These are phyloP conservation scores for Mycena belliarum DNA, from an alignment of 768 basidiomycete species.

Conservation along the genomic window DNA sequence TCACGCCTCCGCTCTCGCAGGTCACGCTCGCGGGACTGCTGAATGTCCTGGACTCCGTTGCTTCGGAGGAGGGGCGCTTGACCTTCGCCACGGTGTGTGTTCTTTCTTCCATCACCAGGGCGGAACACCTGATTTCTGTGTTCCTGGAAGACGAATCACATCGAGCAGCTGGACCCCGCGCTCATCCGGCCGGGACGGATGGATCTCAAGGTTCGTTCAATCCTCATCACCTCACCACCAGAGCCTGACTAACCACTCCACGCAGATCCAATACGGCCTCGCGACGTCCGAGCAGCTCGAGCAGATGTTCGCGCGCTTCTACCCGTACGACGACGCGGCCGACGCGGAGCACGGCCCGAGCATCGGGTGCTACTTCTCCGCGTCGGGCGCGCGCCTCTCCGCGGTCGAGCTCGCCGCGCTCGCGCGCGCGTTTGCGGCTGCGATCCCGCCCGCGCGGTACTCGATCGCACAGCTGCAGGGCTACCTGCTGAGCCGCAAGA, in stretches of 20 bases:
- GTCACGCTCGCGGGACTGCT: conserved; percentile 36
- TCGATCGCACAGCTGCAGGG: conserved; percentile 41
- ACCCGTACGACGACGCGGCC: conserved; percentile 11
- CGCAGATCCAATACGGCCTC: conserved; percentile 26
- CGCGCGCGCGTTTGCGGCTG: conserved; percentile 28
- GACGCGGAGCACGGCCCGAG: background rate
- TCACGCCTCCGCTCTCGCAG: conserved; percentile 16
- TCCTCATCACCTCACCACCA: too few species aligned
- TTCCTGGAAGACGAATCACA: conserved; percentile 26
- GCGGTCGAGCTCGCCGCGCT: background rate
- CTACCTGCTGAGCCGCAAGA: conserved; percentile 31
- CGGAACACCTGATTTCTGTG: too few species aligned
- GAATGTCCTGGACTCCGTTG: conserved; percentile 36
- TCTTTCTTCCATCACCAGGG: too few species aligned
- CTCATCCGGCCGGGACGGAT: conserved; percentile 34
- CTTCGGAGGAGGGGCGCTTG: conserved; percentile 33
- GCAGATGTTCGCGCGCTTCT: conserved; percentile 32
- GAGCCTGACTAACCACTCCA: too few species aligned
- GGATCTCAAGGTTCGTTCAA: conserved; percentile 27
- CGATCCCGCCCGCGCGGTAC: conserved; percentile 30
- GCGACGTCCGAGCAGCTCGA: conserved; percentile 27
- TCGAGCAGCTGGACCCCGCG: conserved; percentile 36
- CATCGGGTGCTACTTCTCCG: conserved; percentile 19
- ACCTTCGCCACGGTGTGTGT: conserved; percentile 33
- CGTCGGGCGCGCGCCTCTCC: conserved; percentile 5